Percentiles rank a stretch among this genome's conserved stretches.
phyloP scores from a whole-genome alignment of 352 stramenopile genomes.

The Aphanomyces cochlioides region DNA sequence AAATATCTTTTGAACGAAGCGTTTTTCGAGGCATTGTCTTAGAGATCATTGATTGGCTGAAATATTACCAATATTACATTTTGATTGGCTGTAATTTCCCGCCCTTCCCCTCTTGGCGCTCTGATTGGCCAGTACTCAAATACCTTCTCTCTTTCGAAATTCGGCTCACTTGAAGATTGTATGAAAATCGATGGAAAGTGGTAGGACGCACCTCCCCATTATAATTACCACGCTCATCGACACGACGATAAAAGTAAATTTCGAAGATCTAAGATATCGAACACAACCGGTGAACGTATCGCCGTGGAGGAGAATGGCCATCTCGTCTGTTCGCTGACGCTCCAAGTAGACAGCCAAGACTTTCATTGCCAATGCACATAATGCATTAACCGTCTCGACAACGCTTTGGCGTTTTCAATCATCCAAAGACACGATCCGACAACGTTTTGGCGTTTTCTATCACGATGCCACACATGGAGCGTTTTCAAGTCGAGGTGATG shows the following conservation, averaged over 20 bases:
- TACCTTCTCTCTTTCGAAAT: constrained; percentile 31
- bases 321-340: no score
- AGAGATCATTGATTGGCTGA: constrained; percentile 14
- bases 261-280: constrained; percentile 12
- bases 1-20: constrained; percentile 19
- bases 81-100: not conserved
- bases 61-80: not conserved
- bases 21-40: constrained; percentile 8
- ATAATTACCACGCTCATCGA: not conserved
- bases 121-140: constrained; percentile 6
- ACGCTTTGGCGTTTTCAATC: not conserved
- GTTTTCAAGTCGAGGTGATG: no score
- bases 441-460: not conserved
- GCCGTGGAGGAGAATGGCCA: no score
- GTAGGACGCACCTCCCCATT: not conserved
- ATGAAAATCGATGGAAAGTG: constrained; percentile 2
- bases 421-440: not conserved
- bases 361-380: no score
- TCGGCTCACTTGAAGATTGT: constrained; percentile 24
- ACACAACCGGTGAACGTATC: not conserved
- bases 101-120: not conserved
- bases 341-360: no score
- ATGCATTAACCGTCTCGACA: not conserved
- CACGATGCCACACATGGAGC: not conserved
- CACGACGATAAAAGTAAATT: not conserved